phyloP scores from a whole-genome alignment of 1,284 basidiomycete species.

The Malassezia dermatis region DNA sequence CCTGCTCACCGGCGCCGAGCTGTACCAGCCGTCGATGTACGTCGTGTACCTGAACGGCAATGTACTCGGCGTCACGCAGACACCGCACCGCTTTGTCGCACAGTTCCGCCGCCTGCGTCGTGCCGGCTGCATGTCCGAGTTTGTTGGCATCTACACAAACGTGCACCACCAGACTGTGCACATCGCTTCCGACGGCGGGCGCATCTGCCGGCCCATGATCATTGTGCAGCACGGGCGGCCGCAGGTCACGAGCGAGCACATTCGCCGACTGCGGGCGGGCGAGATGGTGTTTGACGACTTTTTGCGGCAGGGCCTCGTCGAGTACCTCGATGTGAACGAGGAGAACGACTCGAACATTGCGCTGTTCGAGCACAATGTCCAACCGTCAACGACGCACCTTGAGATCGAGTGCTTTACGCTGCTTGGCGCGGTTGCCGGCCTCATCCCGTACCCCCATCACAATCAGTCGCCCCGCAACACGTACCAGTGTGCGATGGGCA shows the following conservation, averaged over 20 bases:
- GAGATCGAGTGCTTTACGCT: constrained; percentile 99
- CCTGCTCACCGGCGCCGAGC: constrained; percentile 84
- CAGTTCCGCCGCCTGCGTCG: constrained; percentile 86
- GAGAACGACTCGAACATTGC: constrained; percentile 98
- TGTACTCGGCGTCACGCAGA: constrained; percentile 82
- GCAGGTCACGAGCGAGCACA: constrained; percentile 70
- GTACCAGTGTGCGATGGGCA: constrained; percentile 98
- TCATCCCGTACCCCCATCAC: constrained; percentile 98
- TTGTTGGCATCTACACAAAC: constrained; percentile 94
- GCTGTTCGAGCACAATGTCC: constrained; percentile 81
- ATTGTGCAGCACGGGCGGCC: constrained; percentile 80
- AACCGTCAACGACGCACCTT: constrained; percentile 67
- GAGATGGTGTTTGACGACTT: constrained; percentile 86
- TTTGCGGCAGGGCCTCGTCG: constrained; percentile 84
- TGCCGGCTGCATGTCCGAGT: constrained; percentile 84
- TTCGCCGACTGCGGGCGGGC: constrained; percentile 67
- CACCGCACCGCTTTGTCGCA: constrained; percentile 72
- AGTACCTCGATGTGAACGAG: constrained; percentile 98
- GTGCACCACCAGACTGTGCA: constrained; percentile 89
- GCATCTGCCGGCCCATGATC: constrained; percentile 95
- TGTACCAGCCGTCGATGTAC: constrained; percentile 79
- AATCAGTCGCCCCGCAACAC: constrained; percentile 98
- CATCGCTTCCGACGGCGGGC: constrained; percentile 92
- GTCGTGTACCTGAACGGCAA: constrained; percentile 95
- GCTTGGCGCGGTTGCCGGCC: constrained; percentile 89